Percentiles rank a stretch among this genome's conserved stretches.
Evolutionary conservation across 148 eudicot species (phyloP).

Genomic region (Rhododendron mucronatum): DNA sequence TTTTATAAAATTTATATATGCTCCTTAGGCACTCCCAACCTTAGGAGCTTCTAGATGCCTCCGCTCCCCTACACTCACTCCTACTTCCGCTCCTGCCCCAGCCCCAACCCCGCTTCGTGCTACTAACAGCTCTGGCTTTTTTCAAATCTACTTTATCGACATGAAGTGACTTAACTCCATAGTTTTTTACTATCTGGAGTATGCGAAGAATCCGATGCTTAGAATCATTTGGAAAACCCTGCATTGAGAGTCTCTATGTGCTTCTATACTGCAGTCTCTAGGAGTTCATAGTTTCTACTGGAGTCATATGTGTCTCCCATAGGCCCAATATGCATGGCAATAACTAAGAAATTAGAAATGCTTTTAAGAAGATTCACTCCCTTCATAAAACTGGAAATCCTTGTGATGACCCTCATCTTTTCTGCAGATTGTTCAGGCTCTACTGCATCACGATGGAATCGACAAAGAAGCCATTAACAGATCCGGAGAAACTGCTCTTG

Average conservation of each 20-base stretch:
- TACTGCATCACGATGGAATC: conserved; percentile 20
- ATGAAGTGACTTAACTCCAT: not conserved
- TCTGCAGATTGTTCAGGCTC: conserved; percentile 33
- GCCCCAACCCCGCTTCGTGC: no score
- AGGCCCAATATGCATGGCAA: not conserved
- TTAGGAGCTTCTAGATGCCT: no score
- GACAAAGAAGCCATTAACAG: conserved; percentile 34
- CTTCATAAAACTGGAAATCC: not conserved
- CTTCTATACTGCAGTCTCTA: not conserved
- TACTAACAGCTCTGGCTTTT: not conserved
- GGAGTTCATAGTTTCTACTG: not conserved
- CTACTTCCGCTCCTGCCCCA: no score
- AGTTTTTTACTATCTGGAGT: not conserved
- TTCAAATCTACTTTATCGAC: not conserved
- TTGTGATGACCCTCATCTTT: not conserved
- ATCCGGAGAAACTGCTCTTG: conserved; percentile 44
- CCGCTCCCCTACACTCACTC: no score
- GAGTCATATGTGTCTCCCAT: not conserved
- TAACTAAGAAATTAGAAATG: conserved; percentile 3
- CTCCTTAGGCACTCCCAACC: no score
- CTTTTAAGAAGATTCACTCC: not conserved
- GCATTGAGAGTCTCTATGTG: not conserved
- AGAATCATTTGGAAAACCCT: not conserved
- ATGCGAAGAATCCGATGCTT: not conserved
- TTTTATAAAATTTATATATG: no score